phyloP scores from a whole-genome alignment of 139 green algal species.

The Zygnema cylindricum region DNA sequence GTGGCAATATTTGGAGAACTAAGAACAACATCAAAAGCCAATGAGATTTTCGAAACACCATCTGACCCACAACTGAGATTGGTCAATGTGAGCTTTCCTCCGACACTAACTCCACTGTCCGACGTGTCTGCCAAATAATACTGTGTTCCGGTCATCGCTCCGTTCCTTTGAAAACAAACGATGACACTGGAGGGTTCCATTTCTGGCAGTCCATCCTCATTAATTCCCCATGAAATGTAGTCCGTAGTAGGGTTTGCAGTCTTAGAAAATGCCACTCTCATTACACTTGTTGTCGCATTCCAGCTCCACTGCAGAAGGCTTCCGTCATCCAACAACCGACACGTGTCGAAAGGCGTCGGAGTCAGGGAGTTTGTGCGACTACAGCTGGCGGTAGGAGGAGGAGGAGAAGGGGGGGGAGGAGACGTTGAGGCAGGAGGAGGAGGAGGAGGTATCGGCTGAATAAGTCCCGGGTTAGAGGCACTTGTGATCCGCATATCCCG shows the following conservation, averaged over 20 bases:
- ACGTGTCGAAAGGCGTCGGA: too few species aligned
- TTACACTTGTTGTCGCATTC: neutral
- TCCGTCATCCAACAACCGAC: neutral
- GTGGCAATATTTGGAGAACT: neutral
- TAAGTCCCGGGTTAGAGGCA: too few species aligned
- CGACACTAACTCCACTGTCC: neutral
- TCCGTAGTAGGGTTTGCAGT: neutral
- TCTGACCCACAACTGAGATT: neutral
- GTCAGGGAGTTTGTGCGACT: too few species aligned
- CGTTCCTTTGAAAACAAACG: neutral
- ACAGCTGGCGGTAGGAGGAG: too few species aligned
- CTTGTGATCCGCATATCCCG: too few species aligned
- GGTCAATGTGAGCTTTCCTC: neutral
- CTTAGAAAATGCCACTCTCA: neutral
- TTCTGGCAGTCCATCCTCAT: neutral
- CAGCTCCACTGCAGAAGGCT: neutral
- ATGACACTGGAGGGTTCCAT: neutral
- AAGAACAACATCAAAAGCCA: neutral
- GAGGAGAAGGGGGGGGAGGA: too few species aligned
- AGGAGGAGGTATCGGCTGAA: too few species aligned
- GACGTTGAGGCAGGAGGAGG: too few species aligned
- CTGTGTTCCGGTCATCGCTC: neutral
- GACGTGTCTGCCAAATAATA: neutral
- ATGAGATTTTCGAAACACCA: neutral
- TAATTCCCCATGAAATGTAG: slow-evolving; percentile 12